Conservation (phyloP, 805 yeast species). For the Saccharomycopsis malanga region DNA sequence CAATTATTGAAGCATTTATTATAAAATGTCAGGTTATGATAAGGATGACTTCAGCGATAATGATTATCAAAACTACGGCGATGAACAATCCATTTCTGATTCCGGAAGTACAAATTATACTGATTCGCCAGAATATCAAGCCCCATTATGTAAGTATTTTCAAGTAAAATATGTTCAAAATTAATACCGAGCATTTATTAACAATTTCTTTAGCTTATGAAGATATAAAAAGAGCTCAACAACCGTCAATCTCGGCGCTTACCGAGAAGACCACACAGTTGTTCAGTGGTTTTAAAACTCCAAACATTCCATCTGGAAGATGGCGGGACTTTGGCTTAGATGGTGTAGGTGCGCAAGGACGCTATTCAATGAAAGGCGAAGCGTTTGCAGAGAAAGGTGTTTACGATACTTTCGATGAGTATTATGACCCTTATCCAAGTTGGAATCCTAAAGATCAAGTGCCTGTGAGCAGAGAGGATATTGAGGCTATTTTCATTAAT, state of each 20-base stretch:
- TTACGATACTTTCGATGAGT: constrained; percentile 36
- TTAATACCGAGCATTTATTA: not conserved
- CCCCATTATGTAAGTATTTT: constrained; percentile 8
- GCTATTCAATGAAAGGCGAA: constrained; percentile 29
- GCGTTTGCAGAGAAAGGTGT: constrained; percentile 35
- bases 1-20: no score
- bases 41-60: no score
- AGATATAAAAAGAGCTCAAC: not conserved
- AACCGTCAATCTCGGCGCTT: constrained; percentile 22
- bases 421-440: constrained; percentile 45
- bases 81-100: constrained; percentile 2
- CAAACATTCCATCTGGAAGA: constrained; percentile 80
- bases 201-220: not conserved
- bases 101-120: constrained; percentile 24
- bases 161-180: not conserved
- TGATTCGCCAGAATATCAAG: constrained; percentile 28
- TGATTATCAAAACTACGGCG: not conserved
- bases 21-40: no score
- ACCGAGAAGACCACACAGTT: constrained; percentile 45
- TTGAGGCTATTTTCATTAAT: constrained; percentile 48
- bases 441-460: constrained; percentile 34
- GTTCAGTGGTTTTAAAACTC: constrained; percentile 94
- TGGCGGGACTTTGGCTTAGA: constrained; percentile 37
- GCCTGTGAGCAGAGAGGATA: constrained; percentile 47
- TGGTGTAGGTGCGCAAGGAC: constrained; percentile 29